Conservation (phyloP, 345 rosid species). For the Brassica cretica region DNA sequence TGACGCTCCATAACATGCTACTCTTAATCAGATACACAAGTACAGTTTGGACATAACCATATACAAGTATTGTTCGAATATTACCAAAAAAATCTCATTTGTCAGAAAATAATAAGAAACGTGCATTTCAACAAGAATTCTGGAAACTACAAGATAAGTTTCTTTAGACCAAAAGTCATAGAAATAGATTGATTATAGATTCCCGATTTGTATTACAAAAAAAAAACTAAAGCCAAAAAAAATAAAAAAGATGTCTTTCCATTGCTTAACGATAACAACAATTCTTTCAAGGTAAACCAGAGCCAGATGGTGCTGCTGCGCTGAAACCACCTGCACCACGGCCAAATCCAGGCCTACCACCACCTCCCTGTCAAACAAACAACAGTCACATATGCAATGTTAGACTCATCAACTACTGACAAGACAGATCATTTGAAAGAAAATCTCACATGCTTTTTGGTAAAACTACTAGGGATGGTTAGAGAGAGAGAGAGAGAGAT, state of each 20-base stretch:
- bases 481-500: not conserved
- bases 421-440: not conserved
- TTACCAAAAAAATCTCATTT: not conserved
- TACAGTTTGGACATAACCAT: not conserved
- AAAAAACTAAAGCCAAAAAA: constrained; percentile 20
- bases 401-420: not conserved
- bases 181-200: not conserved
- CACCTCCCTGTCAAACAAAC: constrained; percentile 45
- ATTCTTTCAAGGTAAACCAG: constrained; percentile 48
- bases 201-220: constrained; percentile 23
- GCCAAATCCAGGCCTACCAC: constrained; percentile 76
- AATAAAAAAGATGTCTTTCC: constrained; percentile 28
- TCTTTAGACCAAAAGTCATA: not conserved
- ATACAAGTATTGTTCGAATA: not conserved
- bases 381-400: not conserved
- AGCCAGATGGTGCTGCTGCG: constrained; percentile 49
- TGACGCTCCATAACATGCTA: not conserved
- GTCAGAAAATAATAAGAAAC: not conserved
- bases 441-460: not conserved
- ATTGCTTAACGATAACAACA: not conserved
- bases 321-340: constrained; percentile 72
- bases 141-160: not conserved
- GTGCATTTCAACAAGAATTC: not conserved
- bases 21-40: not conserved
- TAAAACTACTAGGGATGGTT: not conserved